These are phyloP conservation scores for Porcisia deanei DNA, from an alignment of 208 protist species.

Conservation along the genomic window DNA sequence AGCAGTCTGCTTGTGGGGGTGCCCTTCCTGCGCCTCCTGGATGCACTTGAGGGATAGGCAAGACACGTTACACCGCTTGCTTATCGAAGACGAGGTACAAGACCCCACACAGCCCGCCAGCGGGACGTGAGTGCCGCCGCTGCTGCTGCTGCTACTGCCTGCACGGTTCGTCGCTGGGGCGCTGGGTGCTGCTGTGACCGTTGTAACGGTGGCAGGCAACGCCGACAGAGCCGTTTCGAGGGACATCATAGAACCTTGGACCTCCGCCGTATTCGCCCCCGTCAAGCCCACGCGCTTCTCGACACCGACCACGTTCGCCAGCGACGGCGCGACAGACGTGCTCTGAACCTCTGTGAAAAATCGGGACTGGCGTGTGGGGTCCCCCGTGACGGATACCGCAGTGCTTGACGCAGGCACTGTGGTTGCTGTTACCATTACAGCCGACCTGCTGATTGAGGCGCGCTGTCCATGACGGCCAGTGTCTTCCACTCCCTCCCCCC, in stretches of 20 bases:
- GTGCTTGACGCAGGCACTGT: neutral
- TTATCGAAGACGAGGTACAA: constrained; percentile 2
- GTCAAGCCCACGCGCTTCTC: neutral
- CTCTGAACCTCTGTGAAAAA: neutral
- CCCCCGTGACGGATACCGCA: neutral
- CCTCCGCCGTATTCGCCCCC: neutral
- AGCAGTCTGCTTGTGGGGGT: neutral
- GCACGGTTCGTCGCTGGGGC: neutral
- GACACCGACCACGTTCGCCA: neutral
- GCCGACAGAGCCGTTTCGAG: neutral
- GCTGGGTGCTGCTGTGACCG: neutral
- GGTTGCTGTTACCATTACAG: neutral
- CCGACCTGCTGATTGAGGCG: neutral
- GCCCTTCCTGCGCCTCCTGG: constrained; percentile 5
- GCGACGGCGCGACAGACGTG: neutral
- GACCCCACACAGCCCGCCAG: constrained; percentile 4
- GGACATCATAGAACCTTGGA: neutral
- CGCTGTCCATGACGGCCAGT: neutral
- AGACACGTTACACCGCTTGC: constrained; percentile 7
- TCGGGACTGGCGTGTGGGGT: neutral
- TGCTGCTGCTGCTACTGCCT: constrained; percentile 10
- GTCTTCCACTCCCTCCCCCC: neutral
- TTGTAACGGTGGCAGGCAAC: neutral
- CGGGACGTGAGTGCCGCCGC: constrained; percentile 18
- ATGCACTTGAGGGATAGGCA: constrained; percentile 3